A percentile compares a stretch with the other conserved stretches of the same genome.
Conservation (phyloP, 1,284 basidiomycete genomes). For the Puccinia polysora region DNA sequence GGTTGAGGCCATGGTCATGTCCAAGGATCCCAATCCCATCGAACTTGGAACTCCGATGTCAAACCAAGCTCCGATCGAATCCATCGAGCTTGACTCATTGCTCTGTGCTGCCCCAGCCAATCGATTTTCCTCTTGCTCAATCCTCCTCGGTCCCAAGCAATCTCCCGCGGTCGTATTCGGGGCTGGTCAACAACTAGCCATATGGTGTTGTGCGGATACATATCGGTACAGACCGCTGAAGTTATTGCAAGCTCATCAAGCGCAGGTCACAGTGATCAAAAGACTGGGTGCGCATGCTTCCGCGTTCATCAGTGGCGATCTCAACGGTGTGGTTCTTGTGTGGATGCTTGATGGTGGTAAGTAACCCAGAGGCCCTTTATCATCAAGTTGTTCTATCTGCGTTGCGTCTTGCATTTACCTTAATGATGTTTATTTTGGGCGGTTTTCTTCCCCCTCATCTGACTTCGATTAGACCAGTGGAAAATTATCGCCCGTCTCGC, state of each 20-base stretch:
- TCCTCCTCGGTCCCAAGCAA: background rate
- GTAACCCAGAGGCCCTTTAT: background rate
- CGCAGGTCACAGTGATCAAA: constrained; percentile 24
- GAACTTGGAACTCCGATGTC: no score
- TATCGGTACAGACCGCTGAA: constrained; percentile 2
- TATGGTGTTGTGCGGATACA: constrained; percentile 13
- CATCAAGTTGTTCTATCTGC: no score
- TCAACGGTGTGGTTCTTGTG: constrained; percentile 21
- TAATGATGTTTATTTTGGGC: background rate
- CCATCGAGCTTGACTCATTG: background rate
- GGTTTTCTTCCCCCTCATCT: background rate
- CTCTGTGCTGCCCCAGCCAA: constrained; percentile 27
- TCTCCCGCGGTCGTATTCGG: constrained; percentile 23
- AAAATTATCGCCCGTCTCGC: constrained; percentile 4
- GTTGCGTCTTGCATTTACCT: no score
- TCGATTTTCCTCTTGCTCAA: constrained; percentile 33
- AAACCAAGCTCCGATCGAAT: background rate
- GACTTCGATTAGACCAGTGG: constrained; percentile 13
- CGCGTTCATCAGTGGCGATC: constrained; percentile 26
- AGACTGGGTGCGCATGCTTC: background rate
- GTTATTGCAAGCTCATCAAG: constrained; percentile 26
- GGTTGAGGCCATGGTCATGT: no score
- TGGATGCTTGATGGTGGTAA: constrained; percentile 15
- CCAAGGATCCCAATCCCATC: no score
- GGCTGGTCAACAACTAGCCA: constrained; percentile 29